Evolutionary conservation across 2,329 filamentous ascomycete genomes (phyloP).

Genomic region (Penicillium sp.): DNA sequence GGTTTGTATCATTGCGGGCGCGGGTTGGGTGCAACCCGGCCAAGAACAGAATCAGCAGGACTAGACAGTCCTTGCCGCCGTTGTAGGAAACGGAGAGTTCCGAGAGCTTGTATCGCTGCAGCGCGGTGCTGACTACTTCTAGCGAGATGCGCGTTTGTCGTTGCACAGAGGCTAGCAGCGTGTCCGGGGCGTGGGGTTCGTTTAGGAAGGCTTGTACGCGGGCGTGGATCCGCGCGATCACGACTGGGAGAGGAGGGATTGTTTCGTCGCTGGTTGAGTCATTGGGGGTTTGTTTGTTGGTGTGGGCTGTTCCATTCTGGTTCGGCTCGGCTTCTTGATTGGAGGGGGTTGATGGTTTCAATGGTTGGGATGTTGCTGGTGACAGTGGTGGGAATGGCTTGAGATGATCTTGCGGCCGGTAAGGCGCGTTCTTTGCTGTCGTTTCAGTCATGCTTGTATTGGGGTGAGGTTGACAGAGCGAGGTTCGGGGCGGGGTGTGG

Average conservation of each 20-base stretch:
- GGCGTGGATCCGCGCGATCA: conserved; percentile 65
- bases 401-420: conserved; percentile 8
- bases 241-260: conserved; percentile 47
- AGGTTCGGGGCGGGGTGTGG: conserved; percentile 4
- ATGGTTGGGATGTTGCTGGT: background rate
- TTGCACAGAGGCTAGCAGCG: conserved; percentile 65
- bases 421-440: background rate
- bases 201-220: conserved; percentile 65
- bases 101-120: conserved; percentile 72
- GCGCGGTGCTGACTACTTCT: conserved; percentile 70
- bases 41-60: conserved; percentile 84
- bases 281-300: conserved; percentile 1
- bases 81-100: conserved; percentile 93
- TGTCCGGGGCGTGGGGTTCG: conserved; percentile 56
- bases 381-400: conserved; percentile 3
- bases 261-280: background rate
- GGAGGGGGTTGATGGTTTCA: background rate
- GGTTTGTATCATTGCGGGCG: conserved; percentile 30
- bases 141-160: conserved; percentile 71
- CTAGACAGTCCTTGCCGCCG: conserved; percentile 95
- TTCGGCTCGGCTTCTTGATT: background rate
- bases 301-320: conserved; percentile 10
- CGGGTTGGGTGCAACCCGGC: conserved; percentile 52
- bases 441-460: conserved; percentile 4
- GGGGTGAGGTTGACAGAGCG: background rate